Evolutionary conservation across 306 rosid genomes (phyloP).

Genomic region (Cotoneaster glaucophyllus): DNA sequence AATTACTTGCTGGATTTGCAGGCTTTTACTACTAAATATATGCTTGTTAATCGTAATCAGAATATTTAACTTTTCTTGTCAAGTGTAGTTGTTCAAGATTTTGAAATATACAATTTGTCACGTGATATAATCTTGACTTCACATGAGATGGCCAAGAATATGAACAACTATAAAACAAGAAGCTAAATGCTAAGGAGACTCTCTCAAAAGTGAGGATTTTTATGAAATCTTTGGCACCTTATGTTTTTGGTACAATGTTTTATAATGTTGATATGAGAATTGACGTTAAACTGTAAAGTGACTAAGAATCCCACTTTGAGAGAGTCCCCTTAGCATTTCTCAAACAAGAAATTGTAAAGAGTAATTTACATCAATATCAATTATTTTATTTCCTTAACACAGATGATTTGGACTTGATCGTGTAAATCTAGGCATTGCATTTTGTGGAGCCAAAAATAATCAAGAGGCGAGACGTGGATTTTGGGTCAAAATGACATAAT

Average conservation of each 20-base stretch:
- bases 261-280: no score
- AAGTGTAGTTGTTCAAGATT: slow-evolving; percentile 14
- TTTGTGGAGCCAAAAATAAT: no score
- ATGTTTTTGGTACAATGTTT: no score
- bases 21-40: background rate
- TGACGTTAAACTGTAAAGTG: no score
- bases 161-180: background rate
- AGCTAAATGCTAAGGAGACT: no score
- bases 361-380: background rate
- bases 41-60: background rate
- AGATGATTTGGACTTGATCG: background rate
- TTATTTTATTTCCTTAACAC: no score
- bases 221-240: rapidly evolving
- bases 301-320: no score
- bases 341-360: background rate
- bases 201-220: no score
- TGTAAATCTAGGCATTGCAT: background rate
- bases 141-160: background rate
- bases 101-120: slow-evolving; percentile 11
- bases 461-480: no score
- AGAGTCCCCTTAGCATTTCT: no score
- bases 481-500: no score
- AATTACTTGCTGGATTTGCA: background rate
- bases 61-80: background rate
- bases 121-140: slow-evolving; percentile 4